Evolutionary conservation across 306 rosid genomes (phyloP).

Genomic region (Notholithocarpus densiflorus): DNA sequence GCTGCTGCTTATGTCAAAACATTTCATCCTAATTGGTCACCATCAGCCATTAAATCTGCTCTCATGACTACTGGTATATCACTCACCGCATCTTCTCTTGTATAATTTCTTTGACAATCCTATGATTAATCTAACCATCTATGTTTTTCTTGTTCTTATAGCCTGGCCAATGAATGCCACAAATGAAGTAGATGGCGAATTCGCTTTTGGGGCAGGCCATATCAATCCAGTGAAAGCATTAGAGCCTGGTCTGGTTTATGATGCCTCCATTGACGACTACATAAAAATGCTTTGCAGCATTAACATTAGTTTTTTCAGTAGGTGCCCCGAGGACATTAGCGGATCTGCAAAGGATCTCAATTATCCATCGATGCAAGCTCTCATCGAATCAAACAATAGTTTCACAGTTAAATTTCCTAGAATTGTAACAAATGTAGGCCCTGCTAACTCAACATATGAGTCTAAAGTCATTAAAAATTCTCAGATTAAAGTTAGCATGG

Average conservation of each 20-base stretch:
- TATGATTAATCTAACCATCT: background rate
- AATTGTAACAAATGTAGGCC: slow-evolving; percentile 32
- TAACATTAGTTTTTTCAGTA: background rate
- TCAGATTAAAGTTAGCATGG: slow-evolving; percentile 7
- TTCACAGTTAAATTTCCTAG: slow-evolving; percentile 15
- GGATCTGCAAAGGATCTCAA: slow-evolving; percentile 25
- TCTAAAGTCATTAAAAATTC: background rate
- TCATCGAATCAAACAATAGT: background rate
- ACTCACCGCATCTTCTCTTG: background rate
- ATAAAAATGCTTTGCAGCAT: slow-evolving; percentile 20
- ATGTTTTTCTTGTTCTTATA: background rate
- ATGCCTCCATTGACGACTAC: slow-evolving; percentile 25
- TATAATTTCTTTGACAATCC: background rate
- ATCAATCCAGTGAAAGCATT: slow-evolving; percentile 21
- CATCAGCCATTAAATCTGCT: slow-evolving; percentile 23
- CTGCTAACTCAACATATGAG: slow-evolving; percentile 18
- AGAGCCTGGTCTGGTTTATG: slow-evolving; percentile 33
- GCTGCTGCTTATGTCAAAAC: slow-evolving; percentile 25
- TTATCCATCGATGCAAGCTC: slow-evolving; percentile 26
- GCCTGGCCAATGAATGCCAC: slow-evolving; percentile 20
- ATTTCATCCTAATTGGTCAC: slow-evolving; percentile 26
- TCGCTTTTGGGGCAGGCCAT: slow-evolving; percentile 25
- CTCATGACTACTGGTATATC: slow-evolving; percentile 17
- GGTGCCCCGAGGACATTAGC: background rate
- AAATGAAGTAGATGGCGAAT: background rate